Evolutionary conservation across 2,329 filamentous ascomycete species (phyloP).

Genomic region (Emydomyces testavorans): DNA sequence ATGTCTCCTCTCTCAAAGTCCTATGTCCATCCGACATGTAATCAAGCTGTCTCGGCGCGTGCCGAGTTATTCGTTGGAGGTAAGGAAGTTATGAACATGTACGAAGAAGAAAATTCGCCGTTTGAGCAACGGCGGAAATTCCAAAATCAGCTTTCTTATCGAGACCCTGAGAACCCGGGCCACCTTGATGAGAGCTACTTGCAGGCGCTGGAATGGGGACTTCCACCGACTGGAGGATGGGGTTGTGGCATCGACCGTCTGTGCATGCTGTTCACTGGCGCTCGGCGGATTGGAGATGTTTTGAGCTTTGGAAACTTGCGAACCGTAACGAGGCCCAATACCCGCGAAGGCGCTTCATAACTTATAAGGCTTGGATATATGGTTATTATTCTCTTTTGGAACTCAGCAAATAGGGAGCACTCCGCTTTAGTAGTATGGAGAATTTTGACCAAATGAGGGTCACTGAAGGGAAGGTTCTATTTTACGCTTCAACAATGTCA

Average conservation of each 20-base stretch:
- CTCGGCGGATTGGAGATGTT: constrained; percentile 70
- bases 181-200: constrained; percentile 70
- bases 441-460: too few relatives aligned
- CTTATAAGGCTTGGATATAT: too few relatives aligned
- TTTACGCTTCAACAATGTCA: too few relatives aligned
- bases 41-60: constrained; percentile 65
- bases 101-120: constrained; percentile 95
- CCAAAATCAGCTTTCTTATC: constrained; percentile 43
- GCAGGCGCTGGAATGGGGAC: constrained; percentile 69
- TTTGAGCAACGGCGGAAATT: constrained; percentile 79
- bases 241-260: constrained; percentile 85
- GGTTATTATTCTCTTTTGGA: too few relatives aligned
- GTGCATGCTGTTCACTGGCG: constrained; percentile 78
- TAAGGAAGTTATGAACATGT: constrained; percentile 85
- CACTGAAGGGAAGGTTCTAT: too few relatives aligned
- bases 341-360: too few relatives aligned
- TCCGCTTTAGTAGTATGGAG: too few relatives aligned
- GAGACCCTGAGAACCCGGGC: constrained; percentile 39
- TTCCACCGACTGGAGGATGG: constrained; percentile 96
- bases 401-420: not conserved
- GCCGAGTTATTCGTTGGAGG: constrained; percentile 74
- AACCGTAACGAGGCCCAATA: constrained; percentile 29
- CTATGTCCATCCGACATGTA: constrained; percentile 55
- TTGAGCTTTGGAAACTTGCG: constrained; percentile 78
- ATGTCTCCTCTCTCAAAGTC: constrained; percentile 88